Base-by-base conservation (phyloP, 2,329 filamentous ascomycete genomes). In the Ophiostoma pallidulum region DNA sequence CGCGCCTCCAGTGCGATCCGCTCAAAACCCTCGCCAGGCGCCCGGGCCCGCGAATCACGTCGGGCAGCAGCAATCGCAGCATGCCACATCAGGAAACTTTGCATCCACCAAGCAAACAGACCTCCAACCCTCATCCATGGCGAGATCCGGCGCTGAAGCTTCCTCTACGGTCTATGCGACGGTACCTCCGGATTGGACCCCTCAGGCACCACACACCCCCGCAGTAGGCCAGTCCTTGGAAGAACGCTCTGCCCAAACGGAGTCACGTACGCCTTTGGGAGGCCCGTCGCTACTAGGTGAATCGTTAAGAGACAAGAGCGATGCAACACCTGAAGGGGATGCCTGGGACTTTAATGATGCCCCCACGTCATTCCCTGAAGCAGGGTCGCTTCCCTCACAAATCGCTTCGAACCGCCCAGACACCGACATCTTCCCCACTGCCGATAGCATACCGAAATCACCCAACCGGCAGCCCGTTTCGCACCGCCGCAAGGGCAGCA, bases 321-420 rank as follows among this genome's bases (percentile, higher is more conserved):
- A 60, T 1, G 59, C 64, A 8, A 67, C 40, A 9, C 12, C 72
- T 4, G 80, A 85, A 50, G 61, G 74, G 1, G 90, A 95, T 59
- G 86, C 78, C 8, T 98, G 92, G 92, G 90, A 94, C 59, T 98
- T 98, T 56, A 87, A 91, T 46, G 89, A 96, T 50, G 74, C 48
- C 2, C 44, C 80, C 9, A 70, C 80, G 8, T 70, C 74, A n/a
- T 78, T 80, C 45, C 67, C 77, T 0, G 83, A 86, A 35, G 66
- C 76, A 12, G 60, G 68, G 8, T 5, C 47, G 12, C 20, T 16
- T 9, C n/a, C 45, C 12, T 5, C 31, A 24, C 41, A 38, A 14
- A 62, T 72, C 10, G 66, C 64, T 28, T 71, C 59, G 54, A 82
- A 64, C 66, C 80, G 90, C 52, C 89, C 88, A 1, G 91, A 96